Evolutionary conservation across 2,329 filamentous ascomycete species (phyloP), one percentile per base, ranked within the genome.

Genomic region (Aspergillus oerlinghausenensis): DNA sequence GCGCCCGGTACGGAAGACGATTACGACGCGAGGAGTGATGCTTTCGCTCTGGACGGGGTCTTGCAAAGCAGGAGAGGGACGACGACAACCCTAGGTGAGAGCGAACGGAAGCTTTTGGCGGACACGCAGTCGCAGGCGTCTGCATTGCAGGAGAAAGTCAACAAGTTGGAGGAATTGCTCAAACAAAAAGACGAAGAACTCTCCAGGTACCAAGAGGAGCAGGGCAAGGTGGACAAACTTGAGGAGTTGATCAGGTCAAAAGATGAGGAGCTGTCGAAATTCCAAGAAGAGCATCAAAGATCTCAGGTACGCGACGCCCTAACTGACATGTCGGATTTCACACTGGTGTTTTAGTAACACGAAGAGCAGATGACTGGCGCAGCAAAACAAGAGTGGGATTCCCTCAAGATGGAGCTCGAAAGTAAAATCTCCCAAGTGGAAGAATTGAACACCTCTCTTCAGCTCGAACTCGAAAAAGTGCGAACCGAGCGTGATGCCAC

Each of bases 51-150:
- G 42, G 84, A 86, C 63, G 76, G 71, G 45, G 76, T 77, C 54
- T 64, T 77, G 38, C 67, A 67, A 42, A 79, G 76, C 60, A 71
- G 78, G 55, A 69, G 77, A 56, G 78, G 75, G 38, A 81, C 79
- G 40, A 77, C 79, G 49, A 79, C 79, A 10, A 80, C 79, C 40
- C 67, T 78, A 19, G 76, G 74, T 53, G 79, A 82, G 78, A 80
- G 82, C 56, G 87, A 92, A 63, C 86, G 87, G 70, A 89, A 87
- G 69, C 72, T 88, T 45, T 83, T 95, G 42, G 82, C 88, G 49
- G 89, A 94, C n/a, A 90, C 92, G 60, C 88, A 95, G 72, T 78
- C 80, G 1, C 90, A 95, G 72, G 82, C 96, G 7, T 81, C 83
- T 42, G 85, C 90, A 25, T 74, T 97, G 61, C 85, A 89, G 61